Conservation (phyloP, 164 flowering plant species). For the Taxillus chinensis region DNA sequence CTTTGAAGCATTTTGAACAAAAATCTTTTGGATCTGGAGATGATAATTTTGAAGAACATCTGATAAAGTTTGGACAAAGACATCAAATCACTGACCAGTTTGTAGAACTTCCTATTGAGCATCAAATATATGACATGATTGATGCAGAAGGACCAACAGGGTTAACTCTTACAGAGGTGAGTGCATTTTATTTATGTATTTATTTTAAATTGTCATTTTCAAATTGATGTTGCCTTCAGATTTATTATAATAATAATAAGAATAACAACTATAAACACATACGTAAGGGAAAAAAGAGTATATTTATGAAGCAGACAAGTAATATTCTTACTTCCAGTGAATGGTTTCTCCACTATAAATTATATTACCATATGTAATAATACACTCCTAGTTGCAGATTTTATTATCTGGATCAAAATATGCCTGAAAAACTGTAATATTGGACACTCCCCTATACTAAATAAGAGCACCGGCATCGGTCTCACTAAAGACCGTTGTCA, state of each 20-base stretch:
- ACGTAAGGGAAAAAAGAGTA: too few species aligned
- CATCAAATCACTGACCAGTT: constrained; percentile 54
- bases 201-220: background rate
- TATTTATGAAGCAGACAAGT: too few species aligned
- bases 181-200: background rate
- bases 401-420: too few species aligned
- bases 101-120: constrained; percentile 77
- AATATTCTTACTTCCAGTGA: too few species aligned
- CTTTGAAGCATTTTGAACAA: constrained; percentile 36
- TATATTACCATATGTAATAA: too few species aligned
- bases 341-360: too few species aligned
- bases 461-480: too few species aligned
- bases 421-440: too few species aligned
- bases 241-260: background rate
- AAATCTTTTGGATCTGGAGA: constrained; percentile 23
- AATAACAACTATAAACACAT: too few species aligned
- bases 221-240: background rate
- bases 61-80: constrained; percentile 29
- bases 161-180: constrained; percentile 47
- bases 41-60: constrained; percentile 33
- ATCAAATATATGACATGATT: constrained; percentile 77
- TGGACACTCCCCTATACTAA: too few species aligned
- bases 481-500: too few species aligned
- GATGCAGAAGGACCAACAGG: constrained; percentile 72
- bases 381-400: too few species aligned